These are phyloP conservation scores for Henckelia pumila DNA, from an alignment of 257 asterid genomes.

Conservation along the genomic window DNA sequence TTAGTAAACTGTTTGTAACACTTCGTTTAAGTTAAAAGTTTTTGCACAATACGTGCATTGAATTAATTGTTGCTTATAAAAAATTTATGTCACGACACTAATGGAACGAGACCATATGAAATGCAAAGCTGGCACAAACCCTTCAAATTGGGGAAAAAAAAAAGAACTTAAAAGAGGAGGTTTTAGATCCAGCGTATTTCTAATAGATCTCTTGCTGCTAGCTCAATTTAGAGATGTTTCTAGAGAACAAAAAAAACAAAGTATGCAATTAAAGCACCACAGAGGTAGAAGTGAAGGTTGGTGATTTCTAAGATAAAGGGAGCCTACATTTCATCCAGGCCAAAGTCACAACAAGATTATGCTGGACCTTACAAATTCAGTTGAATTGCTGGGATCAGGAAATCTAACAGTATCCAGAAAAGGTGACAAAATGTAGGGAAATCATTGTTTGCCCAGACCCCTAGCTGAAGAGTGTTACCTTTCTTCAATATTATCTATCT, in stretches of 20 bases:
- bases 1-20: not conserved
- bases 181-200: not conserved
- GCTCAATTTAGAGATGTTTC: not conserved
- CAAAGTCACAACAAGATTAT: not conserved
- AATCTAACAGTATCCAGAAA: too few relatives aligned
- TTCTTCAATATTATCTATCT: constrained; percentile 52
- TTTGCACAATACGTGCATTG: not conserved
- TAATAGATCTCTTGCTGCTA: not conserved
- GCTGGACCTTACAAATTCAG: not conserved
- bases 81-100: not conserved
- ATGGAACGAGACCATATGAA: not conserved
- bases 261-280: not conserved
- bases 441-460: constrained; percentile 7
- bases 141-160: not conserved
- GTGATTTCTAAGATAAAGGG: not conserved
- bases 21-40: not conserved
- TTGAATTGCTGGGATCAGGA: not conserved
- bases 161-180: not conserved
- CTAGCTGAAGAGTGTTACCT: constrained; percentile 45
- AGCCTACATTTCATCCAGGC: not conserved
- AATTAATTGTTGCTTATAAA: too few relatives aligned
- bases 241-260: not conserved
- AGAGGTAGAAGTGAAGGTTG: not conserved
- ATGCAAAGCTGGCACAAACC: not conserved
- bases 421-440: not conserved